phyloP scores from a whole-genome alignment of 1,139 yeast genomes.

The Protomyces gravidus region DNA sequence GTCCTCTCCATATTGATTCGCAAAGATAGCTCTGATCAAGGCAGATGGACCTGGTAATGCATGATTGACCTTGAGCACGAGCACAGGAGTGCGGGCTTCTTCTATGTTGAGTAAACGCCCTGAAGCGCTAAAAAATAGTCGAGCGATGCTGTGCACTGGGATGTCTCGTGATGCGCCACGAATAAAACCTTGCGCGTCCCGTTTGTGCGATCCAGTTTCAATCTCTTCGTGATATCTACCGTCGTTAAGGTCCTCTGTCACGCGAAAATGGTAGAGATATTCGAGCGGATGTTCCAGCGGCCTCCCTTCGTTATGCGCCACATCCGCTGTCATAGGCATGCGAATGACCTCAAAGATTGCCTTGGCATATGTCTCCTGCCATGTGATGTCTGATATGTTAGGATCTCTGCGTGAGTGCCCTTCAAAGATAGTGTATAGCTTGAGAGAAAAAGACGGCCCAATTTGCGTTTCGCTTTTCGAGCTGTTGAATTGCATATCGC shows the following conservation, averaged over 20 bases:
- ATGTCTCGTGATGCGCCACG: slow-evolving; percentile 42
- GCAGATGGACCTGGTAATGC: slow-evolving; percentile 34
- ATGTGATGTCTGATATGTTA: slow-evolving; percentile 50
- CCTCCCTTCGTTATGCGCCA: slow-evolving; percentile 2
- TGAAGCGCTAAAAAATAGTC: slow-evolving; percentile 68
- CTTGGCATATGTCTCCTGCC: slow-evolving; percentile 61
- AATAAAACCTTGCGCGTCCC: slow-evolving; percentile 32
- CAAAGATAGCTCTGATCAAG: slow-evolving; percentile 10
- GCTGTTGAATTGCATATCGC: slow-evolving; percentile 42
- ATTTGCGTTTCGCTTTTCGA: slow-evolving; percentile 41
- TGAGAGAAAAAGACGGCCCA: slow-evolving; percentile 61
- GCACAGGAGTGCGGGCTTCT: slow-evolving; percentile 62
- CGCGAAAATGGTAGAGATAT: slow-evolving; percentile 48
- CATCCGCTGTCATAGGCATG: slow-evolving; percentile 29
- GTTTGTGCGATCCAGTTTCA: slow-evolving; percentile 42
- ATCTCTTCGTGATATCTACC: slow-evolving; percentile 64
- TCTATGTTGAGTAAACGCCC: slow-evolving; percentile 64
- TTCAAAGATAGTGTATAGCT: slow-evolving; percentile 61
- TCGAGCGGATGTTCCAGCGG: slow-evolving; percentile 26
- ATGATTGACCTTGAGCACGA: slow-evolving; percentile 54
- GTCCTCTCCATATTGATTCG: slow-evolving; percentile 33
- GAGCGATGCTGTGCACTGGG: slow-evolving; percentile 42
- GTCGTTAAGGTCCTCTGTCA: slow-evolving; percentile 64
- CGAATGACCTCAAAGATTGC: slow-evolving; percentile 49
- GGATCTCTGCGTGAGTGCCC: slow-evolving; percentile 43